Conservation (phyloP, 495 filamentous ascomycete species). For the Penicillium dipodomyicola region DNA sequence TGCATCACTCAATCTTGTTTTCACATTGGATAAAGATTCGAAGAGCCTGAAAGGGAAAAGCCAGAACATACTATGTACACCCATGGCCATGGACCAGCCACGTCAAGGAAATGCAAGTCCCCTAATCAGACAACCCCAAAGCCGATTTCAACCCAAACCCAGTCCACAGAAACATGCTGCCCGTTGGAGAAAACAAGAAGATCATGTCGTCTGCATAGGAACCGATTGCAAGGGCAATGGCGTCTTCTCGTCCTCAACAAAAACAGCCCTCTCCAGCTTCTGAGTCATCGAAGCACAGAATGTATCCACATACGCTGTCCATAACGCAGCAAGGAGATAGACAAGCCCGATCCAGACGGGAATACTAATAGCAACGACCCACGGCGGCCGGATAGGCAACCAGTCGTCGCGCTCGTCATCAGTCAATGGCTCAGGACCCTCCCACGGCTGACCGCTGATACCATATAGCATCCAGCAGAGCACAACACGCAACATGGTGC, state of each 20-base stretch:
- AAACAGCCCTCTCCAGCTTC: slow-evolving; percentile 54
- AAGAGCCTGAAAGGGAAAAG: neutral
- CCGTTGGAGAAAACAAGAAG: neutral
- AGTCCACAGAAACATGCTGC: neutral
- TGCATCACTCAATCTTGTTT: no score
- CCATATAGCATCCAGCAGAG: slow-evolving; percentile 65
- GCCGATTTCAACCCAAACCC: neutral
- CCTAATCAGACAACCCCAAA: neutral
- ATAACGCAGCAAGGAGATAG: slow-evolving; percentile 56
- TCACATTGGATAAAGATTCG: neutral
- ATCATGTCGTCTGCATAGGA: slow-evolving; percentile 40
- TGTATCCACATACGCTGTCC: slow-evolving; percentile 65
- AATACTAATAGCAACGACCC: slow-evolving; percentile 49
- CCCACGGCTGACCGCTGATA: slow-evolving; percentile 49
- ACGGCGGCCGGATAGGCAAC: slow-evolving; percentile 37
- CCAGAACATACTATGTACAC: neutral
- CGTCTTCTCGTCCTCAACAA: slow-evolving; percentile 52
- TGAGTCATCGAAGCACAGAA: slow-evolving; percentile 61
- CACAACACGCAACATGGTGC: slow-evolving; percentile 60
- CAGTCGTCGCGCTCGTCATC: slow-evolving; percentile 40
- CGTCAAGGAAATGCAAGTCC: neutral
- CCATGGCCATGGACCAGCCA: slow-evolving; percentile 1
- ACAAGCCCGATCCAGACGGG: slow-evolving; percentile 58
- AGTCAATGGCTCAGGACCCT: slow-evolving; percentile 45
- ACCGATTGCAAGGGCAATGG: slow-evolving; percentile 37